These are phyloP conservation scores for Thalassiosira mediterranea DNA, from an alignment of 352 stramenopile genomes.

Conservation along the genomic window DNA sequence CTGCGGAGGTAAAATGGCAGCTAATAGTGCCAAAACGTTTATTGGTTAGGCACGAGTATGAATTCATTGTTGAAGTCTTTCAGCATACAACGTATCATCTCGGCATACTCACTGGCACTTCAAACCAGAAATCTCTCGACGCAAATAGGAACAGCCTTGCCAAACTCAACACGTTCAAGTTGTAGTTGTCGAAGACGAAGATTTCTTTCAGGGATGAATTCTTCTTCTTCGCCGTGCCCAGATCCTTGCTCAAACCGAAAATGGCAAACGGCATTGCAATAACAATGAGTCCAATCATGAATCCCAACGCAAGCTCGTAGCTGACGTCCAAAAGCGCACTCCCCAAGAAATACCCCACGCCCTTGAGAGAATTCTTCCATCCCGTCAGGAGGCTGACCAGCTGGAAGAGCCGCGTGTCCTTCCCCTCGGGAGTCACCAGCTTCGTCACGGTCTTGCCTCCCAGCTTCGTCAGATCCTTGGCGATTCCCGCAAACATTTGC, in stretches of 20 bases:
- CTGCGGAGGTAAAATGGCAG: constrained; percentile 84
- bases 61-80: background rate
- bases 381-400: constrained; percentile 83
- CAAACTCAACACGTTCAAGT: constrained; percentile 82
- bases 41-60: background rate
- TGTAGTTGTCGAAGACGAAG: constrained; percentile 80
- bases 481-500: constrained; percentile 85
- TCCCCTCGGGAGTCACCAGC: constrained; percentile 83
- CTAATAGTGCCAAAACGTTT: constrained; percentile 3
- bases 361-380: constrained; percentile 87
- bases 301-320: constrained; percentile 74
- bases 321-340: constrained; percentile 74
- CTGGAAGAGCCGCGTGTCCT: constrained; percentile 80
- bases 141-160: constrained; percentile 85
- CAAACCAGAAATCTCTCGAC: constrained; percentile 87
- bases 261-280: constrained; percentile 82
- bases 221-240: constrained; percentile 82
- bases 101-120: constrained; percentile 70
- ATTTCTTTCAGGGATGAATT: constrained; percentile 78
- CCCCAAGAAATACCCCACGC: constrained; percentile 84
- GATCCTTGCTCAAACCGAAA: constrained; percentile 69
- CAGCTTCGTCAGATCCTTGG: constrained; percentile 86
- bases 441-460: constrained; percentile 86
- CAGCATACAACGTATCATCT: too few relatives aligned
- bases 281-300: constrained; percentile 84